phyloP scores from a whole-genome alignment of 1,139 yeast genomes.

The Yamadazyma trypodendri region DNA sequence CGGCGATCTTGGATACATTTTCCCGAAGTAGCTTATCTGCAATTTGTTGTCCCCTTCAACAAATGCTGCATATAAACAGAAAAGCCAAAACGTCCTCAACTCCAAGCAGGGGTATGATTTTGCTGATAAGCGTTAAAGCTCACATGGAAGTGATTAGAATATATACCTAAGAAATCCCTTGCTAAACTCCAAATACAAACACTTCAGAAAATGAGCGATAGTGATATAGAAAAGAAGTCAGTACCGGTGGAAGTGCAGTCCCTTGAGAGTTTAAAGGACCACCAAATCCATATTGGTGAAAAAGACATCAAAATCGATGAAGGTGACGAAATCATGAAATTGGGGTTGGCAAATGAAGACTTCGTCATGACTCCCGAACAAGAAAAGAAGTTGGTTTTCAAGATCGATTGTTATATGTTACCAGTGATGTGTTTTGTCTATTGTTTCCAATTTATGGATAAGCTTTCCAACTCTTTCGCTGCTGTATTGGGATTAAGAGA shows the following conservation, averaged over 20 bases:
- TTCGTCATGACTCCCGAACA: constrained; percentile 18
- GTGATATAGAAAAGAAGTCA: constrained; percentile 1
- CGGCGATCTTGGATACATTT: no score
- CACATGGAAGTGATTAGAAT: no score
- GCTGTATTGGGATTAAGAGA: constrained; percentile 57
- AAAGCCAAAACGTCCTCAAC: no score
- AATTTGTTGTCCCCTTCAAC: no score
- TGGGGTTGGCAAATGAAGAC: constrained; percentile 21
- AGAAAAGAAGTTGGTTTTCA: constrained; percentile 21
- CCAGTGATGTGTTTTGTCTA: constrained; percentile 57
- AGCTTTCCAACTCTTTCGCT: constrained; percentile 56
- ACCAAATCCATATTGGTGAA: constrained; percentile 11
- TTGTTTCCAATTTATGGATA: constrained; percentile 66
- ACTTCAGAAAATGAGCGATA: neutral
- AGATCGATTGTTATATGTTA: constrained; percentile 45
- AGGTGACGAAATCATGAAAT: constrained; percentile 35
- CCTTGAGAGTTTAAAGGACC: constrained; percentile 5
- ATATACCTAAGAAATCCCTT: no score
- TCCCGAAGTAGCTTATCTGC: no score
- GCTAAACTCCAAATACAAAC: no score
- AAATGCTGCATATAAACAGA: no score
- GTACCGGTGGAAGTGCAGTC: constrained; percentile 7
- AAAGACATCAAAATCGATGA: constrained; percentile 16
- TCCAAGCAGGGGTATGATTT: no score
- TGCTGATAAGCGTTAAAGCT: no score